phyloP scores from a whole-genome alignment of 805 yeast species.

The Torulaspora delbrueckii region DNA sequence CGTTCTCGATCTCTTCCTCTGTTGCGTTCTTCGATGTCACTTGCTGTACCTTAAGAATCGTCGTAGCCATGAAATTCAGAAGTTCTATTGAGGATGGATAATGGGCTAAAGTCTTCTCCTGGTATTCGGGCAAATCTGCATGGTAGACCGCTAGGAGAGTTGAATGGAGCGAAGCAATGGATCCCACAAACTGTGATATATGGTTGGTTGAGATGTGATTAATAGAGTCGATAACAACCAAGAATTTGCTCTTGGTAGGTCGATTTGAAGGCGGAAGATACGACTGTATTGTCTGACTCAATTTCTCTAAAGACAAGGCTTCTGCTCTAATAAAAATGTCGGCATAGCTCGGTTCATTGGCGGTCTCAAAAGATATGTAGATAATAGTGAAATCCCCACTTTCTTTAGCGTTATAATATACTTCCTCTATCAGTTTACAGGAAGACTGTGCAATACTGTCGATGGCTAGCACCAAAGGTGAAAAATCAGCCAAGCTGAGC shows the following conservation, averaged over 20 bases:
- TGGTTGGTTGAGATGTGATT: slow-evolving; percentile 48
- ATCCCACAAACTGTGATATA: slow-evolving; percentile 47
- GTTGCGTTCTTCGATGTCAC: slow-evolving; percentile 31
- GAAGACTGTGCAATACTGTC: slow-evolving; percentile 75
- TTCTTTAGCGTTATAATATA: slow-evolving; percentile 40
- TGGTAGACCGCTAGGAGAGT: slow-evolving; percentile 48
- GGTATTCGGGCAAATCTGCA: slow-evolving; percentile 38
- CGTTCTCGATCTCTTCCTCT: slow-evolving; percentile 45
- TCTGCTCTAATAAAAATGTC: slow-evolving; percentile 46
- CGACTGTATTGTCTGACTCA: slow-evolving; percentile 19
- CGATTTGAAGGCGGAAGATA: slow-evolving; percentile 22
- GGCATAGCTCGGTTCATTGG: slow-evolving; percentile 47
- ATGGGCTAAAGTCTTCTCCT: slow-evolving; percentile 31
- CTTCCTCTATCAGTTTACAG: slow-evolving; percentile 50
- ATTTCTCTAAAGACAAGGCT: slow-evolving; percentile 15
- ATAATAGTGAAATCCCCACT: slow-evolving; percentile 37
- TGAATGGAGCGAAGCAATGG: slow-evolving; percentile 44
- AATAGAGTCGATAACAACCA: slow-evolving; percentile 63
- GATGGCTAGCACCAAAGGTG: slow-evolving; percentile 65
- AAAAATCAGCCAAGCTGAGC: slow-evolving; percentile 61
- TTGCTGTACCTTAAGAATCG: slow-evolving; percentile 61
- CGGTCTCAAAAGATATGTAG: slow-evolving; percentile 67
- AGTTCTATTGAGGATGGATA: slow-evolving; percentile 53
- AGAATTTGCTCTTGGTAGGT: slow-evolving; percentile 30
- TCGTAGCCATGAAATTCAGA: slow-evolving; percentile 67